These are phyloP conservation scores for Chrysosporium queenslandicum DNA, from an alignment of 2,329 filamentous ascomycete genomes.

Conservation along the genomic window DNA sequence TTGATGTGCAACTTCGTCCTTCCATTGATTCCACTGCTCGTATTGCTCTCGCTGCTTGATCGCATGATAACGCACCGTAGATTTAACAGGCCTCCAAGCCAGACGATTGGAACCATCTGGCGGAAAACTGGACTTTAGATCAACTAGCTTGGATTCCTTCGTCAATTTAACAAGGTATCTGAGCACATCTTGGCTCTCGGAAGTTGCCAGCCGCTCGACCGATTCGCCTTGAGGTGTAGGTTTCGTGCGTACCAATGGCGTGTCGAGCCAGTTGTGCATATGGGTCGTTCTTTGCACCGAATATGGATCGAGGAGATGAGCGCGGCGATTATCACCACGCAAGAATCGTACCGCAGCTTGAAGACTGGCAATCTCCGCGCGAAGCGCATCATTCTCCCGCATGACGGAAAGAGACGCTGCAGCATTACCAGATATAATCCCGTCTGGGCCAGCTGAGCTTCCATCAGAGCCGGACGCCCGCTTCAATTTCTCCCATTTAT, in stretches of 20 bases:
- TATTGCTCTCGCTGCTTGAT: constrained; percentile 39
- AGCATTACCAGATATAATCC: constrained; percentile 25
- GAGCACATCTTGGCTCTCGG: constrained; percentile 36
- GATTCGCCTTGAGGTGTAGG: constrained; percentile 25
- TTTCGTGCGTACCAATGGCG: constrained; percentile 28
- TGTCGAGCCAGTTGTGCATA: constrained; percentile 37
- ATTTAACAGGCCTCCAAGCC: constrained; percentile 35
- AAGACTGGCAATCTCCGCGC: constrained; percentile 35
- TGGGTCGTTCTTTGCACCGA: constrained; percentile 34
- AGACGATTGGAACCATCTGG: constrained; percentile 23
- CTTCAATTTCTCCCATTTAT: constrained; percentile 37
- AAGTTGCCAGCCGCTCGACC: constrained; percentile 27
- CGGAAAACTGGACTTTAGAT: constrained; percentile 30
- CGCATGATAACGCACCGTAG: constrained; percentile 36
- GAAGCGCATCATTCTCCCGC: constrained; percentile 36
- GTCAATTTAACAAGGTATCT: constrained; percentile 35
- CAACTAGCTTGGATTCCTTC: constrained; percentile 32
- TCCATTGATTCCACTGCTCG: constrained; percentile 39
- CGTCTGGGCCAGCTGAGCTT: constrained; percentile 28
- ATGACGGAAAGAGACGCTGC: constrained; percentile 34
- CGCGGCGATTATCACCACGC: constrained; percentile 37
- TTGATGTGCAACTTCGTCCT: constrained; percentile 32
- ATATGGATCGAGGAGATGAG: constrained; percentile 34
- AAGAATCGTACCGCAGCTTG: constrained; percentile 40
- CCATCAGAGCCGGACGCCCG: constrained; percentile 32